Evolutionary conservation across 2,329 filamentous ascomycete genomes (phyloP), one percentile per base, ranked within the genome.

Genomic region (Colletotrichum paranaense): DNA sequence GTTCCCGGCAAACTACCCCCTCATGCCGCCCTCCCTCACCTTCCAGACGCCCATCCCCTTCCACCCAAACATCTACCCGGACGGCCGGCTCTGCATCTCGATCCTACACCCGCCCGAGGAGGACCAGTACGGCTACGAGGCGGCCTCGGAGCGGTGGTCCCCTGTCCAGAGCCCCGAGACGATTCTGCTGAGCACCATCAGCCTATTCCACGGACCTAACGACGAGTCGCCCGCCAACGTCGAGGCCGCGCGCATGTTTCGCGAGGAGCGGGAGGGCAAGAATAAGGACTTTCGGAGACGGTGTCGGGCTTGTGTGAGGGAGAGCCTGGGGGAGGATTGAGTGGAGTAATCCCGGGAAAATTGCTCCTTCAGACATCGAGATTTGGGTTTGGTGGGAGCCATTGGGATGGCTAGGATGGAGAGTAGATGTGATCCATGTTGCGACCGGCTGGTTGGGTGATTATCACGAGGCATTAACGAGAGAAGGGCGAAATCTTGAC

Each of bases 61-160:
- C 88, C 96, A 98, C 84, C 96, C 96, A 1, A 98, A 98, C 82
- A 94, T 99, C 81, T 98, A 98, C 85, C 86, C 90, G 8, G 91
- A 90, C 80, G 97, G 97, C 79, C 91, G 93, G 76, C 94, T 99
- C 71, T 99, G 97, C 88, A 98, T 99, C 82, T 97, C 94, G 56
- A 99, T 99, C 84, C 89, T 99, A 55, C 97, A 99, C 83, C 94
- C 96, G 14, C 96, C 97, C 5, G 95, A 94, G 84, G 95, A 98
- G 80, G 97, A 99, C 81, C 92, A 94, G 80, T 97, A 94, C 83
- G 96, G 96, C 66, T 99, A 99, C 86, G 97, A 99, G 84, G 90
- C 90, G 30, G 95, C 95, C 19, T 89, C 91, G 35, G 97, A 99
- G 88, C 91, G 97, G 74, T 99, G 97, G 97, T 94, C 90, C 72